A percentile compares a stretch with the other conserved stretches of the same genome.
Conservation (phyloP, 768 basidiomycete genomes). For the Boletus pseudo-olivaceus region DNA sequence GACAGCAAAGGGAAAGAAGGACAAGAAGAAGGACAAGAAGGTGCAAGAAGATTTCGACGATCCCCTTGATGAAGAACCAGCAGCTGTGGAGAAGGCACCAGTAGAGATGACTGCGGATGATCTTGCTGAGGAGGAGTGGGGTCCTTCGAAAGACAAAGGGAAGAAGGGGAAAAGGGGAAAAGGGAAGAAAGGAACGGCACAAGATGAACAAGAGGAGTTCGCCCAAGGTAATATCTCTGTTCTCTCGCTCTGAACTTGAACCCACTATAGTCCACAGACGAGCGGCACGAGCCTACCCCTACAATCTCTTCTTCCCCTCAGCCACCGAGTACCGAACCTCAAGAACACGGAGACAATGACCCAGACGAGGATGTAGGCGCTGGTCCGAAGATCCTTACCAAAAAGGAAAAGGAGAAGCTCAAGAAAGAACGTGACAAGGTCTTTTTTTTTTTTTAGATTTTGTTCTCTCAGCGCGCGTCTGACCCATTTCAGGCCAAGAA, state of each 20-base stretch:
- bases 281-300: constrained; percentile 13
- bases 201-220: constrained; percentile 13
- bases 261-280: constrained; percentile 13
- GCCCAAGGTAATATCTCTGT: constrained; percentile 8
- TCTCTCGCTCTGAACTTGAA: not conserved
- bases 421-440: constrained; percentile 99
- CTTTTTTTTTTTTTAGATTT: constrained; percentile 6
- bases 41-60: constrained; percentile 31
- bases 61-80: constrained; percentile 25
- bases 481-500: constrained; percentile 47
- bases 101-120: constrained; percentile 65
- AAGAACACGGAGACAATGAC: constrained; percentile 37
- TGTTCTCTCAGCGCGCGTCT: constrained; percentile 9
- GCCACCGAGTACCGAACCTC: constrained; percentile 27
- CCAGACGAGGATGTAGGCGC: constrained; percentile 50
- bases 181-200: constrained; percentile 18
- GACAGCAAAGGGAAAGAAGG: constrained; percentile 49
- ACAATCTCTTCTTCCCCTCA: constrained; percentile 28
- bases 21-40: constrained; percentile 48
- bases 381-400: constrained; percentile 71
- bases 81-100: constrained; percentile 36
- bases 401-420: constrained; percentile 95
- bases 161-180: constrained; percentile 24
- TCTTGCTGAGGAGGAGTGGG: constrained; percentile 72
- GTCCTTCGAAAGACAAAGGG: constrained; percentile 33